Conservation (phyloP, 1,139 yeast species). For the Pichia sp. region DNA sequence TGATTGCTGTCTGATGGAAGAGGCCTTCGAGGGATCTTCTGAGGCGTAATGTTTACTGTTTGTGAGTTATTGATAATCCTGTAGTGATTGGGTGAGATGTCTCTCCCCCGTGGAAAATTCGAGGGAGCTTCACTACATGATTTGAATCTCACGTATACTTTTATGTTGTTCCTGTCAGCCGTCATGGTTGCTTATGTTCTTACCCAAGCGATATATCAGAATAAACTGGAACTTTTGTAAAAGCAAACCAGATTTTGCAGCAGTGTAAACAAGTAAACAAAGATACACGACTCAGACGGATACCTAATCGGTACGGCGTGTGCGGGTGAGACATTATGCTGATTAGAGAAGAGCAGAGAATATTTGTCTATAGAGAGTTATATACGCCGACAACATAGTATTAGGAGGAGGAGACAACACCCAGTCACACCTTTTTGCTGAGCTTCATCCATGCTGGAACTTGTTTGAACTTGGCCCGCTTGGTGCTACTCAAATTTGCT, state of each 20-base stretch:
- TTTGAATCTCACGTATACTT: constrained; percentile 6
- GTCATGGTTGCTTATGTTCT: background rate
- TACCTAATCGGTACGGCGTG: background rate
- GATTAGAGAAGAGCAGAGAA: background rate
- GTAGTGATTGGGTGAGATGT: constrained; percentile 41
- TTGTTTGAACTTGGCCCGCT: constrained; percentile 3
- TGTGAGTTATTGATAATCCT: constrained; percentile 28
- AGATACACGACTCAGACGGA: background rate
- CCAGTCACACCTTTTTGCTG: background rate
- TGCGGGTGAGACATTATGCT: background rate
- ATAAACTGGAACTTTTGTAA: background rate
- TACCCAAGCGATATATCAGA: background rate
- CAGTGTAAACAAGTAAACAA: background rate
- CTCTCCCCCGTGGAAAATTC: background rate
- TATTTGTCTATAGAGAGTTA: background rate
- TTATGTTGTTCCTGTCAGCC: constrained; percentile 3
- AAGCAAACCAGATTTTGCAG: background rate
- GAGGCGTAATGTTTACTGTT: constrained; percentile 42
- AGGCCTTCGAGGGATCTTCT: constrained; percentile 40
- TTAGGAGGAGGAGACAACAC: no score
- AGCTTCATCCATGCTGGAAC: constrained; percentile 10
- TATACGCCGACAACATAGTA: no score
- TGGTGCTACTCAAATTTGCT: background rate
- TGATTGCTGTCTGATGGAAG: background rate
- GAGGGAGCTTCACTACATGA: background rate